Evolutionary conservation across 1,139 yeast genomes (phyloP), one percentile per base, ranked within the genome.

Genomic region (Arxiozyma slooffiae): DNA sequence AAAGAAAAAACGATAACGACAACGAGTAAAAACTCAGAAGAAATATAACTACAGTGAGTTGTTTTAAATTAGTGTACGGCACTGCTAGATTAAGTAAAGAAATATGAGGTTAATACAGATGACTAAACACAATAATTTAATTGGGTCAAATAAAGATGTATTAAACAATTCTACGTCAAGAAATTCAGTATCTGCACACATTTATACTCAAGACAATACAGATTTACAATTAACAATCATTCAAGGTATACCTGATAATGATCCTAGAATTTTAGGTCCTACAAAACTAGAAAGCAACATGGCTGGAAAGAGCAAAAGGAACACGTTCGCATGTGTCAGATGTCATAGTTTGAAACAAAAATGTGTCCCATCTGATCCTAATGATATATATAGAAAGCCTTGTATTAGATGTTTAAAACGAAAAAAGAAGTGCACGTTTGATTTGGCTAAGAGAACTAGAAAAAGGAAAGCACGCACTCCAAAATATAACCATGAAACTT

Each of bases 331-430:
- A 0, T 88, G 96, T 66, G 82, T 81, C 51, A 77, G 82, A 50
- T 88, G 96, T 64, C 95, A 88, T 60, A 66, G 85, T 0, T 72
- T 87, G 48, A 88, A 88, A 61, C 95, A 87, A 38, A 81, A 83
- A 57, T 88, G 96, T 65, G 80, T 84, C 14, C 94, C 95, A 0
- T 73, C 83, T 1, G 84, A 85, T 62, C 73, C 76, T 53, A 66
- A 68, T 17, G 64, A 67, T 39, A 72, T 77, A 54, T 83, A 82
- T 4, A 64, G 72, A 2, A 78, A 81, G n/a, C 80, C 92, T 0
- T 89, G 97, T 67, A 69, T 77, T 8, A 73, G 96, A 47, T 89
- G 97, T 64, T 57, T 77, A 37, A 85, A 81, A 62, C 74, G 85
- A 24, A 74, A 76, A 43, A 72, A 81, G 52, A 68, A 67, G 38